phyloP scores from a whole-genome alignment of 179 eudicot genomes.

The Patellifolia procumbens region DNA sequence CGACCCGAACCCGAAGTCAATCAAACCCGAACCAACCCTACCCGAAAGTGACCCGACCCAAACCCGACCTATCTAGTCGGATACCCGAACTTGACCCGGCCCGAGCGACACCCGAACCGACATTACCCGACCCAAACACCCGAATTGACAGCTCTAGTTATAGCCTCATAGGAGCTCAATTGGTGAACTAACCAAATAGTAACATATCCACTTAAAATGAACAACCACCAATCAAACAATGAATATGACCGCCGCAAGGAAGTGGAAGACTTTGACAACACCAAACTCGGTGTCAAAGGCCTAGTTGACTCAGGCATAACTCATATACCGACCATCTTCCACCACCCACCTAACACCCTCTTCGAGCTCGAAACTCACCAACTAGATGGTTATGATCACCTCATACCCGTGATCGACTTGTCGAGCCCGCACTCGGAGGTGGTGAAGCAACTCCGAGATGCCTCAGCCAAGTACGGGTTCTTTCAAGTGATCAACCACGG shows the following conservation, averaged over 20 bases:
- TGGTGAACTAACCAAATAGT: not conserved
- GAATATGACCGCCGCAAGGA: constrained; percentile 43
- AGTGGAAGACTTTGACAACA: constrained; percentile 48
- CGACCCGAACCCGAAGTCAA: too few relatives aligned
- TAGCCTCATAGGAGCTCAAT: too few relatives aligned
- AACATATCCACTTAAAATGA: not conserved
- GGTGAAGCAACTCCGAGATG: constrained; percentile 37
- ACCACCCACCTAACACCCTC: constrained; percentile 48
- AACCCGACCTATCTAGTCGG: too few relatives aligned
- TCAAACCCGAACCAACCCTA: too few relatives aligned
- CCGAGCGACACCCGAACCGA: too few relatives aligned
- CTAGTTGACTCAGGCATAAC: constrained; percentile 61
- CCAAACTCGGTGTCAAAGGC: constrained; percentile 73
- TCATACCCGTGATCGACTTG: constrained; percentile 58
- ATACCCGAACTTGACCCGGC: too few relatives aligned
- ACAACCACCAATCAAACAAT: not conserved
- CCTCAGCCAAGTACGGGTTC: constrained; percentile 57
- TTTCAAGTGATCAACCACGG: constrained; percentile 65
- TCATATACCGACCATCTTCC: constrained; percentile 54
- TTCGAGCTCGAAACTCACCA: constrained; percentile 7
- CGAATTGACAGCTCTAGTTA: too few relatives aligned
- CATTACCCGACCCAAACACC: too few relatives aligned
- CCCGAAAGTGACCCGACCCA: too few relatives aligned
- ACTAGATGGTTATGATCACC: not conserved
- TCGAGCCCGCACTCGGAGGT: constrained; percentile 37